Evolutionary conservation across 306 rosid species (phyloP).

Genomic region (Quercus glauca): DNA sequence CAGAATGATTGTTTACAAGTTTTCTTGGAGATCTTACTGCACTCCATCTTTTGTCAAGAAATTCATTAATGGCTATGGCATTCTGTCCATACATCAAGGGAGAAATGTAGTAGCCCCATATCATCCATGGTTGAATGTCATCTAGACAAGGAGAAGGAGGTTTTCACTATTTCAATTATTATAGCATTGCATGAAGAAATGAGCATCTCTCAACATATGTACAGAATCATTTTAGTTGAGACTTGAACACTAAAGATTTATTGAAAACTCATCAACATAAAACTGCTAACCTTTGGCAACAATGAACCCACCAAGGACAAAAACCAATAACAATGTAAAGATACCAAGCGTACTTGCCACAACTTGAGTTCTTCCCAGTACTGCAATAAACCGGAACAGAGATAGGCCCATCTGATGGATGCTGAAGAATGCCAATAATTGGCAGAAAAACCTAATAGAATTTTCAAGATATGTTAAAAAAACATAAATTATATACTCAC

Average conservation of each 20-base stretch:
- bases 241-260: not conserved
- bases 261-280: not conserved
- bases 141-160: constrained; percentile 30
- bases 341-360: constrained; percentile 62
- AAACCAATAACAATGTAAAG: constrained; percentile 57
- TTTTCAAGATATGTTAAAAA: constrained; percentile 8
- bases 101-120: constrained; percentile 78
- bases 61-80: constrained; percentile 78
- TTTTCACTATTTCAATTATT: not conserved
- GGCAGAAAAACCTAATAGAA: constrained; percentile 63
- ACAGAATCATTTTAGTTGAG: not conserved
- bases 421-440: constrained; percentile 76
- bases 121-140: constrained; percentile 68
- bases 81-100: constrained; percentile 95
- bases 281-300: constrained; percentile 59
- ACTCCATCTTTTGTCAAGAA: constrained; percentile 85
- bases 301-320: constrained; percentile 87
- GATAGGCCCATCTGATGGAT: constrained; percentile 76
- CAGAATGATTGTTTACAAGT: not conserved
- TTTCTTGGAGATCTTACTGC: constrained; percentile 38
- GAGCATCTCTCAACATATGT: not conserved
- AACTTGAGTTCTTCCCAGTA: constrained; percentile 67
- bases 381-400: constrained; percentile 81
- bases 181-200: not conserved
- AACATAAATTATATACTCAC: constrained; percentile 12